phyloP scores from a whole-genome alignment of 768 basidiomycete species.

The Symmetrospora coprosmae region DNA sequence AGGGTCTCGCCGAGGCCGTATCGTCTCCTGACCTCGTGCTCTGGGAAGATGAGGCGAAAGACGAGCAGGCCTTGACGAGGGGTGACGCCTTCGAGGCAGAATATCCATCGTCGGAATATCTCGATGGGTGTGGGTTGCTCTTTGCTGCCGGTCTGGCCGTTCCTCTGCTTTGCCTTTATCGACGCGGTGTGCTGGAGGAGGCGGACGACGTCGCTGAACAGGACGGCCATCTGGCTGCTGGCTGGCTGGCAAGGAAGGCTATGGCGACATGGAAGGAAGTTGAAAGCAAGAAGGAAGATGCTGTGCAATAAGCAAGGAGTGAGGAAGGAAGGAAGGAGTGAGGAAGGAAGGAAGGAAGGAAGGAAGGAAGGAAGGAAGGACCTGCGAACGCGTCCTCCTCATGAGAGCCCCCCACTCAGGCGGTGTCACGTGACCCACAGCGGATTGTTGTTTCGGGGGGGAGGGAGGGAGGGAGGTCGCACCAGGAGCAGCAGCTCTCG shows the following conservation, averaged over 20 bases:
- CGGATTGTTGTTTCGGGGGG: too few species aligned
- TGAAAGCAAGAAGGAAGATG: neutral
- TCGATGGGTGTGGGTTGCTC: neutral
- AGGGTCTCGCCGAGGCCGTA: neutral
- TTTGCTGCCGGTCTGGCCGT: neutral
- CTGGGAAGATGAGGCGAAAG: conserved; percentile 69
- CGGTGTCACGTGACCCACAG: too few species aligned
- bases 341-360: too few species aligned
- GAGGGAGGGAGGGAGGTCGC: too few species aligned
- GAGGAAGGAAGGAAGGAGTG: too few species aligned
- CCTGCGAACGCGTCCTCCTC: too few species aligned
- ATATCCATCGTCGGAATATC: neutral
- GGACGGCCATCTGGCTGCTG: neutral
- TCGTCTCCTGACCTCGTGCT: conserved; percentile 55
- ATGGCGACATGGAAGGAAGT: neutral
- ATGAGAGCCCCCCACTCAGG: too few species aligned
- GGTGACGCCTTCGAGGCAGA: neutral
- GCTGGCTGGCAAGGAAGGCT: neutral
- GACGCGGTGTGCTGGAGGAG: neutral
- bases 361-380: too few species aligned
- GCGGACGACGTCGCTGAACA: neutral
- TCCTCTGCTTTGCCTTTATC: neutral
- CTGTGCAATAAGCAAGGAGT: too few species aligned
- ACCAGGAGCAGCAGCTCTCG: too few species aligned
- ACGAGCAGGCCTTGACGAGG: conserved; percentile 42